Percentiles rank a stretch among this genome's conserved stretches.
These are phyloP conservation scores for Clarireedia homoeocarpa DNA, from an alignment of 2,329 filamentous ascomycete species.

Conservation along the genomic window DNA sequence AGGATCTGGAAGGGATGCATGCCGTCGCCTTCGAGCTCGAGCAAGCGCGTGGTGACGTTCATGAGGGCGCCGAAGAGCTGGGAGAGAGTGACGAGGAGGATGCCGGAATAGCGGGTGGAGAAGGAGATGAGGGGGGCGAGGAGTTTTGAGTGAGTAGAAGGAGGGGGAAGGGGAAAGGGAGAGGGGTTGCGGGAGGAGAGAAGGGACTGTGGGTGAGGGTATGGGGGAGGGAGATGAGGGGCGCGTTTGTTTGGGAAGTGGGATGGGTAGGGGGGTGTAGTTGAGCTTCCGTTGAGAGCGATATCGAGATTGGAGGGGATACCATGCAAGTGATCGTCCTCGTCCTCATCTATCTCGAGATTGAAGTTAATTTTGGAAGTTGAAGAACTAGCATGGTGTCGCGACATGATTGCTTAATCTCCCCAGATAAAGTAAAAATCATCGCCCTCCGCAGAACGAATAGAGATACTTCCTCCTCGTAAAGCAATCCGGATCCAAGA, in stretches of 20 bases:
- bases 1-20: slow-evolving; percentile 19
- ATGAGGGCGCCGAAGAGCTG: background rate
- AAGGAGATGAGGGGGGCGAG: background rate
- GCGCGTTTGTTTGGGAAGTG: background rate
- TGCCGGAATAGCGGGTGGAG: background rate
- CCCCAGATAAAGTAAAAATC: no score
- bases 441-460: no score
- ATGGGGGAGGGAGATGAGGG: background rate
- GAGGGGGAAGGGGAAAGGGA: background rate
- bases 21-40: background rate
- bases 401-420: background rate
- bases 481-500: no score
- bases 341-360: background rate
- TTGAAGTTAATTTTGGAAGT: background rate
- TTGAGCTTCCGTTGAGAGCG: background rate
- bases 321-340: background rate
- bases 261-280: background rate
- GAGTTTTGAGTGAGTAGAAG: background rate
- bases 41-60: background rate
- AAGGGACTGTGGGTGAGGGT: background rate
- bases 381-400: background rate
- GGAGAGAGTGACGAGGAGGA: background rate
- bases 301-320: background rate
- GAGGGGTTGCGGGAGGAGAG: background rate
- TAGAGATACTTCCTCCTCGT: no score